These are phyloP conservation scores for Fistulinella prunicolor DNA, from an alignment of 768 basidiomycete species.

Conservation along the genomic window DNA sequence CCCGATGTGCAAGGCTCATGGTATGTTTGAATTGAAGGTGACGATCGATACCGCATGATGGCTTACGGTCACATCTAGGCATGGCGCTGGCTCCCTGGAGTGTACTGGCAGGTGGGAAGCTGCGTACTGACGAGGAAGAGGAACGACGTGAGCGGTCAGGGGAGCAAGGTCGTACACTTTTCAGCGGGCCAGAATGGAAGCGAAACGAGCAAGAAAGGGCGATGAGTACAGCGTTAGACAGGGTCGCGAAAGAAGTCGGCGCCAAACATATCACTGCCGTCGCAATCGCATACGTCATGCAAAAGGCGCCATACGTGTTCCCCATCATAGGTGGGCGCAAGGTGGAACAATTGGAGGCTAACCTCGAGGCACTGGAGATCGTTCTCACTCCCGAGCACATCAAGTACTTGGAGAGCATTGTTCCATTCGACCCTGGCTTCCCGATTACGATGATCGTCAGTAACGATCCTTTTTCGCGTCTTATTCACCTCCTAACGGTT, in stretches of 20 bases:
- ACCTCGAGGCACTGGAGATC: conserved; percentile 50
- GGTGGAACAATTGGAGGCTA: conserved; percentile 48
- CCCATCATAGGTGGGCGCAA: conserved; percentile 52
- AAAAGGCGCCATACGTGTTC: conserved; percentile 52
- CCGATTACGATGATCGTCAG: conserved; percentile 13
- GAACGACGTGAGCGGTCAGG: conserved; percentile 24
- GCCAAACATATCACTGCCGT: conserved; percentile 44
- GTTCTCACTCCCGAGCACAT: conserved; percentile 45
- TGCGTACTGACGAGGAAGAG: conserved; percentile 33
- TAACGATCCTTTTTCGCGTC: neutral
- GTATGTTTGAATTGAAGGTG: conserved; percentile 3
- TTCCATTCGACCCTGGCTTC: conserved; percentile 49
- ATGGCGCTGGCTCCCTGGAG: conserved; percentile 39
- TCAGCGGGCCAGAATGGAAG: conserved; percentile 38
- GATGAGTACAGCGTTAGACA: conserved; percentile 44
- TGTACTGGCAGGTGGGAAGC: conserved; percentile 34
- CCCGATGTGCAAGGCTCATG: conserved; percentile 30
- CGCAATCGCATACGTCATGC: conserved; percentile 48
- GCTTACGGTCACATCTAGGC: conserved; percentile 2
- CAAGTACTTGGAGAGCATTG: conserved; percentile 39
- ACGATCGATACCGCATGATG: no score
- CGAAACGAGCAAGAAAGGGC: conserved; percentile 44
- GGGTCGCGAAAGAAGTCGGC: conserved; percentile 50
- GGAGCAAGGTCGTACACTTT: conserved; percentile 4
- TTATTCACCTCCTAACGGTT: neutral